These are phyloP conservation scores for Pestalotiopsis sp. DNA, from an alignment of 2,329 filamentous ascomycete species.

Conservation along the genomic window DNA sequence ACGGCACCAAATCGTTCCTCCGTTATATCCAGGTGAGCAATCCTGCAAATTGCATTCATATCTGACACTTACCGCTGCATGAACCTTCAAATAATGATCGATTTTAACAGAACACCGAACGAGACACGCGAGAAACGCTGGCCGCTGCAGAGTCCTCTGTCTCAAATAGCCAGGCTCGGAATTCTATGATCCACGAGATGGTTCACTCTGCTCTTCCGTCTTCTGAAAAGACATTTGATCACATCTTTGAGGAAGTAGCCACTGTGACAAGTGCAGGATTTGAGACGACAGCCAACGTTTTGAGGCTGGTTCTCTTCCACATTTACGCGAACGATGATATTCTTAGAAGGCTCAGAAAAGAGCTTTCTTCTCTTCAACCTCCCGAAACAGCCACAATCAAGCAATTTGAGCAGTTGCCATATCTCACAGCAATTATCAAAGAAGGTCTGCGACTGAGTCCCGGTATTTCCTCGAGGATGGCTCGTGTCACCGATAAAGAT, in stretches of 20 bases:
- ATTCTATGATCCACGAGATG: not conserved
- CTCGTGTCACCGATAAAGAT: slow-evolving; percentile 38
- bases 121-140: not conserved
- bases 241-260: not conserved
- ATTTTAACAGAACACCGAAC: not conserved
- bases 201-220: not conserved
- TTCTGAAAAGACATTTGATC: not conserved
- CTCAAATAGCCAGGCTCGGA: not conserved
- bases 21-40: not conserved
- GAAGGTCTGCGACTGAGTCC: slow-evolving; percentile 49
- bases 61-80: not conserved
- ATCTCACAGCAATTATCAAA: slow-evolving; percentile 45
- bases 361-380: not conserved
- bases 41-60: not conserved
- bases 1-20: slow-evolving; percentile 3
- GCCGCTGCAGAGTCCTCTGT: not conserved
- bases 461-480: slow-evolving; percentile 40
- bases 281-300: not conserved
- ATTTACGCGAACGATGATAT: not conserved
- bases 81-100: not conserved
- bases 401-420: slow-evolving; percentile 31
- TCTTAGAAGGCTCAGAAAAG: not conserved
- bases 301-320: not conserved
- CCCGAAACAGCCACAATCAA: not conserved
- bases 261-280: slow-evolving; percentile 2